phyloP scores from a whole-genome alignment of 441 rosid genomes.

The Capsella rubella region DNA sequence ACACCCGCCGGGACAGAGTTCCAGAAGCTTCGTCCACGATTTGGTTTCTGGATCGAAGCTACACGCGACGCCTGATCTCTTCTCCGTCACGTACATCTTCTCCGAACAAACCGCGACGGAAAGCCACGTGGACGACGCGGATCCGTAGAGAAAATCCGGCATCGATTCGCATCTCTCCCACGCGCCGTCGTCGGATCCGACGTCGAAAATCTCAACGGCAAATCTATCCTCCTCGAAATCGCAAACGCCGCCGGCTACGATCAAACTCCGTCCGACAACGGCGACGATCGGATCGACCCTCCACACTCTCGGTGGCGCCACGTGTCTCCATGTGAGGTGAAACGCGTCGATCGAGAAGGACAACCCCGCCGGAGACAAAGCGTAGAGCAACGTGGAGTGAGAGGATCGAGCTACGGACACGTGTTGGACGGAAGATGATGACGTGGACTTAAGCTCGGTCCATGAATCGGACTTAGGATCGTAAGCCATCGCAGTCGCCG shows the following conservation, averaged over 20 bases:
- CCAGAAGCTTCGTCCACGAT: slow-evolving; percentile 61
- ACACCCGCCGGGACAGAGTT: slow-evolving; percentile 41
- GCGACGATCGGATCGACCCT: slow-evolving; percentile 75
- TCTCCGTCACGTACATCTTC: slow-evolving; percentile 62
- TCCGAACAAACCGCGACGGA: slow-evolving; percentile 53
- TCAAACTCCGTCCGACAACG: slow-evolving; percentile 49
- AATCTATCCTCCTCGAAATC: slow-evolving; percentile 75
- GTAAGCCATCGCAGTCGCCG: slow-evolving; percentile 56
- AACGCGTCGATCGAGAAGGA: slow-evolving; percentile 80
- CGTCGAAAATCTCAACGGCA: slow-evolving; percentile 65
- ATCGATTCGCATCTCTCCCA: slow-evolving; percentile 68
- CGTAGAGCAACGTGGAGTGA: slow-evolving; percentile 65
- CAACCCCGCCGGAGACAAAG: slow-evolving; percentile 56
- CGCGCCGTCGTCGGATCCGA: slow-evolving; percentile 30
- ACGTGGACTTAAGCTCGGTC: slow-evolving; percentile 48
- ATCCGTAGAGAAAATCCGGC: slow-evolving; percentile 58
- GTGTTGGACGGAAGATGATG: slow-evolving; percentile 21
- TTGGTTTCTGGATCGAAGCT: slow-evolving; percentile 55
- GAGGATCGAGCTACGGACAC: slow-evolving; percentile 58
- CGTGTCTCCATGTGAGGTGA: slow-evolving; percentile 70
- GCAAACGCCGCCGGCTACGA: slow-evolving; percentile 70
- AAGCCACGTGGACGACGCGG: slow-evolving; percentile 66
- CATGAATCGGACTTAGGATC: slow-evolving; percentile 72
- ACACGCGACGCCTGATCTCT: slow-evolving; percentile 55
- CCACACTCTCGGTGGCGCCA: slow-evolving; percentile 58